A percentile compares a stretch with the other conserved stretches of the same genome.
These are phyloP conservation scores for Fonsecaea multimorphosa DNA, from an alignment of 2,329 filamentous ascomycete species.

Conservation along the genomic window DNA sequence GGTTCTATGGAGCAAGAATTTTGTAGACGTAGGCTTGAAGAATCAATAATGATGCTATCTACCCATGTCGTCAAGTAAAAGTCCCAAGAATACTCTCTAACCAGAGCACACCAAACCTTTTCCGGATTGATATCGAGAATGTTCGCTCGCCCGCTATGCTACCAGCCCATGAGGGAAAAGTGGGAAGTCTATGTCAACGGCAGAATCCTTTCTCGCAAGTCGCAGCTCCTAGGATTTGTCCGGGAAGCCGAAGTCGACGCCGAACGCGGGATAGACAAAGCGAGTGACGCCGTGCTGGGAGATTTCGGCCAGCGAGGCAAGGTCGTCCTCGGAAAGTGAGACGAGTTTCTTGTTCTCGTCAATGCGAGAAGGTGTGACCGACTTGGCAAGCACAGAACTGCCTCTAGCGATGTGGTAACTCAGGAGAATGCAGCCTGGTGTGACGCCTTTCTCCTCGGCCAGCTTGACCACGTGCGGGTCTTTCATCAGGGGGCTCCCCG, in stretches of 20 bases:
- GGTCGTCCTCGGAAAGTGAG: constrained; percentile 48
- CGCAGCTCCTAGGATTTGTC: constrained; percentile 29
- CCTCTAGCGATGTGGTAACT: constrained; percentile 49
- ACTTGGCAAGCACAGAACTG: constrained; percentile 45
- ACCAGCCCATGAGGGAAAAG: background rate
- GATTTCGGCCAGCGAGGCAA: constrained; percentile 42
- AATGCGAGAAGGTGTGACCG: constrained; percentile 51
- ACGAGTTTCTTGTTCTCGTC: constrained; percentile 53
- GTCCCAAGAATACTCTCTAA: background rate
- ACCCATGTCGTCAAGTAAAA: background rate
- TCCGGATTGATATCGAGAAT: background rate
- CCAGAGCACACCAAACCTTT: background rate
- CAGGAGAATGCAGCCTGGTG: constrained; percentile 49
- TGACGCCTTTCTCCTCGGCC: constrained; percentile 49
- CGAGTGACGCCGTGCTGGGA: constrained; percentile 33
- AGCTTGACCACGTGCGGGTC: constrained; percentile 51
- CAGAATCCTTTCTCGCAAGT: background rate
- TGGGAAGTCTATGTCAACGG: background rate
- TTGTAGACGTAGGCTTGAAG: background rate
- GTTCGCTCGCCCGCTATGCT: background rate
- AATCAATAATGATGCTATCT: background rate
- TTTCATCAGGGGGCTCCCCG: constrained; percentile 51
- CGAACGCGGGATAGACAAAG: constrained; percentile 36
- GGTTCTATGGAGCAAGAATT: background rate
- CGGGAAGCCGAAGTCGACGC: constrained; percentile 37